These are phyloP conservation scores for Lablab purpureus DNA, from an alignment of 306 rosid genomes.

Conservation along the genomic window DNA sequence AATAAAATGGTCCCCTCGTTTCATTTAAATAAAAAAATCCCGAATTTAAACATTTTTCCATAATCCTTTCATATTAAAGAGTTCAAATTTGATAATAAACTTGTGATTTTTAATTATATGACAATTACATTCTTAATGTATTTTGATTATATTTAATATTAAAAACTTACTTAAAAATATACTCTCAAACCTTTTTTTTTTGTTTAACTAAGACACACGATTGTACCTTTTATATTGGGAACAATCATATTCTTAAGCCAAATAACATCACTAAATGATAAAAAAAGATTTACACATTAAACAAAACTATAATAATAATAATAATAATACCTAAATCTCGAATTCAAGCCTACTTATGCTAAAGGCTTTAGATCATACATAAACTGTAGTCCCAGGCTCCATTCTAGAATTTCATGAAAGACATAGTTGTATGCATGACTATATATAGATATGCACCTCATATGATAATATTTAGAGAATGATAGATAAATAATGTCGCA, in stretches of 20 bases:
- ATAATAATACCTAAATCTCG: no score
- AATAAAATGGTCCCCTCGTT: not conserved
- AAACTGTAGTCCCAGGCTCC: not conserved
- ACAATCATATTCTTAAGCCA: no score
- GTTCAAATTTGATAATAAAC: not conserved
- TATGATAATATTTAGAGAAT: not conserved
- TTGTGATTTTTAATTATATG: not conserved
- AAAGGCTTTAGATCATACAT: not conserved
- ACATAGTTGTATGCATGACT: not conserved
- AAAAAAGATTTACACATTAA: no score
- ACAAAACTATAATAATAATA: no score
- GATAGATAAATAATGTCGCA: not conserved
- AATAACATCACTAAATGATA: not conserved
- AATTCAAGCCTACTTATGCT: not conserved
- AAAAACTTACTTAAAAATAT: not conserved
- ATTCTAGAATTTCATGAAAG: not conserved
- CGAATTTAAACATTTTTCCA: not conserved
- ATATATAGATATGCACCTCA: not conserved
- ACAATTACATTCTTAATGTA: not conserved
- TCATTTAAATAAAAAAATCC: not conserved
- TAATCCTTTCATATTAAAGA: not conserved
- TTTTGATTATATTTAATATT: not conserved
- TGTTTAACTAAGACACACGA: no score
- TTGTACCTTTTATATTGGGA: no score
- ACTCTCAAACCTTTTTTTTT: no score